These are phyloP conservation scores for Cercophora newfieldiana DNA, from an alignment of 495 filamentous ascomycete genomes.

Conservation along the genomic window DNA sequence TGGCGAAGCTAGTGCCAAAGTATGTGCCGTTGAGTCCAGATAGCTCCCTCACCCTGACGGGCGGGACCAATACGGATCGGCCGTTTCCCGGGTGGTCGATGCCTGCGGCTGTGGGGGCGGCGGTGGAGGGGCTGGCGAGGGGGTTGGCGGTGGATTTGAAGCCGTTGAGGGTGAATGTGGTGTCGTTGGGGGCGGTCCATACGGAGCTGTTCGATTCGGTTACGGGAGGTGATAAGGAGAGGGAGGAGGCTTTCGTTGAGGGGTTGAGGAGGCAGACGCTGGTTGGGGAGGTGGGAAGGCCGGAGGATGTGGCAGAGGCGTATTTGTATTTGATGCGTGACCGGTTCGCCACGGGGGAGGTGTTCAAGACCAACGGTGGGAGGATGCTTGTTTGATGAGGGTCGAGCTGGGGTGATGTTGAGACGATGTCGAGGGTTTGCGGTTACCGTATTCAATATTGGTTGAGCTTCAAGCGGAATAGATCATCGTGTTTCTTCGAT, in stretches of 20 bases:
- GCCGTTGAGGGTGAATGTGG: conserved; percentile 24
- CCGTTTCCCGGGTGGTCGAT: conserved; percentile 2
- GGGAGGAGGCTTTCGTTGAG: conserved; percentile 34
- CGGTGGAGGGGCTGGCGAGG: conserved; percentile 15
- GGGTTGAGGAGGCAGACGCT: conserved; percentile 30
- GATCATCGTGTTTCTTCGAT: background rate
- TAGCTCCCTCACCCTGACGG: conserved; percentile 55
- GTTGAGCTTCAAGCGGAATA: no score
- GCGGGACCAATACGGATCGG: conserved; percentile 41
- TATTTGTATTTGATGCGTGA: conserved; percentile 67
- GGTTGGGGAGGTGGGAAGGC: conserved; percentile 47
- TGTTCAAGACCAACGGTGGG: conserved; percentile 19
- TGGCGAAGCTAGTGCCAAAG: conserved; percentile 50
- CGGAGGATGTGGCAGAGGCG: conserved; percentile 61
- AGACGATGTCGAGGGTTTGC: no score
- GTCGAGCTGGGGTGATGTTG: no score
- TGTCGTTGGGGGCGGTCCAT: conserved; percentile 51
- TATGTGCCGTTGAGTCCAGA: conserved; percentile 40
- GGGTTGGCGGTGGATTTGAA: conserved; percentile 20
- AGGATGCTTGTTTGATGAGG: conserved; percentile 10
- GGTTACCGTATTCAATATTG: no score
- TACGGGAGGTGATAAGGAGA: conserved; percentile 20
- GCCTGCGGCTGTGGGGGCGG: conserved; percentile 6
- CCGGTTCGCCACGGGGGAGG: conserved; percentile 8
- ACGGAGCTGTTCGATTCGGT: conserved; percentile 47